phyloP scores from a whole-genome alignment of 2,329 filamentous ascomycete genomes.

The Nannizzia gypsea region DNA sequence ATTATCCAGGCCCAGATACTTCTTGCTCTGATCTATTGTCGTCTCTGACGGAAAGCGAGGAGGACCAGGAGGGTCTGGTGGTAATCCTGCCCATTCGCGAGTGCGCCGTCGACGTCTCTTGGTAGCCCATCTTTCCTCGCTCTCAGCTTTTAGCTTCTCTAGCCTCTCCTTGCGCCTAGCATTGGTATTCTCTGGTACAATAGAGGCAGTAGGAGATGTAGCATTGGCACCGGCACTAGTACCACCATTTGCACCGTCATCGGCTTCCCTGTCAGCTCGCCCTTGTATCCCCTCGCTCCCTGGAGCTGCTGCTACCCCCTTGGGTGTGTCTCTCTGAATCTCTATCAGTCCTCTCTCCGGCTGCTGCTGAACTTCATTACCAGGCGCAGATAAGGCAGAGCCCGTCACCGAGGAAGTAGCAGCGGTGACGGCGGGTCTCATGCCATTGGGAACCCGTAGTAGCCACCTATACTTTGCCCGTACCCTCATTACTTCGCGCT shows the following conservation, averaged over 20 bases:
- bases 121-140: slow-evolving; percentile 49
- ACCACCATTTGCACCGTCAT: background rate
- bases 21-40: slow-evolving; percentile 66
- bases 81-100: slow-evolving; percentile 54
- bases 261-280: background rate
- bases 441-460: slow-evolving; percentile 50
- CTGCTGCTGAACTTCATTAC: slow-evolving; percentile 12
- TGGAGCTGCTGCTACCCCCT: slow-evolving; percentile 19
- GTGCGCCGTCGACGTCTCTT: slow-evolving; percentile 58
- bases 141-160: slow-evolving; percentile 46
- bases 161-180: slow-evolving; percentile 45
- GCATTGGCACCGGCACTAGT: background rate
- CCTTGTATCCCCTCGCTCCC: background rate
- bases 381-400: background rate
- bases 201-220: background rate
- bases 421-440: slow-evolving; percentile 33
- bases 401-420: slow-evolving; percentile 14
- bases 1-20: slow-evolving; percentile 53
- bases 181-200: slow-evolving; percentile 36
- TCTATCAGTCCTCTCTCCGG: slow-evolving; percentile 29
- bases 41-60: slow-evolving; percentile 73
- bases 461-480: slow-evolving; percentile 58
- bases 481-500: slow-evolving; percentile 58
- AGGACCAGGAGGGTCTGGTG: slow-evolving; percentile 55
- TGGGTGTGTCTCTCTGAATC: slow-evolving; percentile 30